phyloP scores from a whole-genome alignment of 1,139 yeast species.

The Suhomyces yuchorum region DNA sequence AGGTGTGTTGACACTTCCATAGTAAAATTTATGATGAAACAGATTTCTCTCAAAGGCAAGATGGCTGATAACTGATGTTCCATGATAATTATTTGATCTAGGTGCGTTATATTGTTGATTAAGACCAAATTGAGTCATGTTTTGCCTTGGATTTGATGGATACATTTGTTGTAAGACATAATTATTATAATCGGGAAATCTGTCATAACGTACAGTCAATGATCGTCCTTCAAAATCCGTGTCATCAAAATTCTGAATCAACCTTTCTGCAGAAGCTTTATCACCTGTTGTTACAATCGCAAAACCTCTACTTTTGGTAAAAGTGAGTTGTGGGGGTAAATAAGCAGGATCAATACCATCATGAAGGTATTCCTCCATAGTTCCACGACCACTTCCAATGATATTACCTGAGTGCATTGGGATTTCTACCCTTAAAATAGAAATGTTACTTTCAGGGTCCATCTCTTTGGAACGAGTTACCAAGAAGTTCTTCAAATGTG shows the following conservation, averaged over 20 bases:
- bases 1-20: neutral
- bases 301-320: conserved; percentile 52
- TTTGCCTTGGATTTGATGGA: conserved; percentile 14
- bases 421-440: conserved; percentile 55
- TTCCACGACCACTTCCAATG: neutral
- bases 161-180: conserved; percentile 34
- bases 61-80: conserved; percentile 17
- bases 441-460: conserved; percentile 33
- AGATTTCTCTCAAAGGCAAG: conserved; percentile 41
- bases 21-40: conserved; percentile 28
- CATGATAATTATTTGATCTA: conserved; percentile 11
- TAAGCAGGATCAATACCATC: conserved; percentile 1
- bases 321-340: conserved; percentile 2
- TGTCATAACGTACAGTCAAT: conserved; percentile 62
- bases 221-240: conserved; percentile 57
- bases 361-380: neutral
- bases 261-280: conserved; percentile 49
- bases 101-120: neutral
- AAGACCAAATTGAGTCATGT: neutral
- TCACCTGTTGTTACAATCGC: conserved; percentile 63
- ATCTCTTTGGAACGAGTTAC: conserved; percentile 27
- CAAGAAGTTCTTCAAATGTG: conserved; percentile 52
- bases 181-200: conserved; percentile 45
- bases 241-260: conserved; percentile 54
- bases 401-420: conserved; percentile 39